Evolutionary conservation across 371 early-diverging fungal genomes (phyloP).

Genomic region (Choanephora cucurbitarum): DNA sequence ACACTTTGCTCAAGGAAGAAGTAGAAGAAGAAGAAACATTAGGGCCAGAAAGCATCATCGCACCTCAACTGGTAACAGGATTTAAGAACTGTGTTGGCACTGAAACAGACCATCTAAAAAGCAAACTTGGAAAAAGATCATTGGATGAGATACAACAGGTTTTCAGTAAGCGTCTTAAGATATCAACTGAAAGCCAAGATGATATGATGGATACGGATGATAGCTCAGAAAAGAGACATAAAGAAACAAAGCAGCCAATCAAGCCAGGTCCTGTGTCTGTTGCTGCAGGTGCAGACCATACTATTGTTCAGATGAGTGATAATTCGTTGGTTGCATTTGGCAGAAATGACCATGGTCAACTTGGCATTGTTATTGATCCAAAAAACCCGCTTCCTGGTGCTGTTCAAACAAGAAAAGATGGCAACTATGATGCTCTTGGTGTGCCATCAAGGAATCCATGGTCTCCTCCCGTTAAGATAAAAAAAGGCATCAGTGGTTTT

Average conservation of each 20-base stretch:
- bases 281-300: constrained; percentile 86
- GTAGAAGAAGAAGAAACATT: constrained; percentile 10
- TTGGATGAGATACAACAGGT: too few relatives aligned
- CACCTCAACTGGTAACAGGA: not conserved
- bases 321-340: constrained; percentile 83
- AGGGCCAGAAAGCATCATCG: not conserved
- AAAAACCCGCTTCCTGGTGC: constrained; percentile 33
- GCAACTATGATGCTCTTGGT: constrained; percentile 59
- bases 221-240: too few relatives aligned
- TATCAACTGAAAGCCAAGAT: too few relatives aligned
- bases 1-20: not conserved
- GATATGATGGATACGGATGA: too few relatives aligned
- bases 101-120: too few relatives aligned
- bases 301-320: constrained; percentile 68
- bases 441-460: constrained; percentile 51
- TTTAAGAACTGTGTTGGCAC: too few relatives aligned
- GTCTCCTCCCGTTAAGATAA: constrained; percentile 38
- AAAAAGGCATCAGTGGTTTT: constrained; percentile 74
- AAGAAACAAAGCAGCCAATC: not conserved
- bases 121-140: too few relatives aligned
- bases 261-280: constrained; percentile 37
- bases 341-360: constrained; percentile 87
- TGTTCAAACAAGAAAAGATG: constrained; percentile 18
- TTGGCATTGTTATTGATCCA: constrained; percentile 56
- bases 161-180: too few relatives aligned